Conservation (phyloP, 73 alveolate species). For the Effrenium voratum region DNA sequence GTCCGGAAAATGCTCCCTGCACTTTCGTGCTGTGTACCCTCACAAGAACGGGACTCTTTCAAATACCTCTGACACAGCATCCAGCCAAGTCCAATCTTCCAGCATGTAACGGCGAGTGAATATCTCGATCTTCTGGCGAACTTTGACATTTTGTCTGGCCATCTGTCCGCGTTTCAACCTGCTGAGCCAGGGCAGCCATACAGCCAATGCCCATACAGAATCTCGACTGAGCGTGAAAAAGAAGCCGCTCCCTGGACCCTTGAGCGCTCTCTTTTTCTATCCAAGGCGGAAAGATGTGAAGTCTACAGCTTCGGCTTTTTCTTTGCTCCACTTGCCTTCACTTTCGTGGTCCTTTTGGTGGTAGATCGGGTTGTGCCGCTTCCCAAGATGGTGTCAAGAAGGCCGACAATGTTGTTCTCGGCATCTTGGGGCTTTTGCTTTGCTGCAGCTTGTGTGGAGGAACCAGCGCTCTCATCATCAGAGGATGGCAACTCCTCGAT, state of each 20-base stretch:
- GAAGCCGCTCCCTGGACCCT: too few relatives aligned
- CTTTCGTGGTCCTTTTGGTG: neutral
- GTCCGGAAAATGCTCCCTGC: neutral
- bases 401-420: constrained; percentile 24
- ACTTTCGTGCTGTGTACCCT: neutral
- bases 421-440: neutral
- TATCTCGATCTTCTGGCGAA: too few relatives aligned
- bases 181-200: too few relatives aligned
- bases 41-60: neutral
- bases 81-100: too few relatives aligned
- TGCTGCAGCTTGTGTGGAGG: neutral
- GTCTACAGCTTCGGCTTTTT: neutral
- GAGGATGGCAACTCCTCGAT: constrained; percentile 60
- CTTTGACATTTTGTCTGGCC: too few relatives aligned
- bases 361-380: neutral
- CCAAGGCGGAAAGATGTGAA: too few relatives aligned
- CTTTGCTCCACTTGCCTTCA: constrained; percentile 3
- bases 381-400: constrained; percentile 65
- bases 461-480: constrained; percentile 1
- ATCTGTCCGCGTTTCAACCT: too few relatives aligned
- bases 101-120: too few relatives aligned
- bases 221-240: too few relatives aligned
- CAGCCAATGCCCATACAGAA: too few relatives aligned
- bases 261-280: too few relatives aligned
- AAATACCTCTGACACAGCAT: too few relatives aligned